Evolutionary conservation across 306 rosid species (phyloP), one percentile per base, ranked within the genome.

Genomic region (Dalbergia oliveri): DNA sequence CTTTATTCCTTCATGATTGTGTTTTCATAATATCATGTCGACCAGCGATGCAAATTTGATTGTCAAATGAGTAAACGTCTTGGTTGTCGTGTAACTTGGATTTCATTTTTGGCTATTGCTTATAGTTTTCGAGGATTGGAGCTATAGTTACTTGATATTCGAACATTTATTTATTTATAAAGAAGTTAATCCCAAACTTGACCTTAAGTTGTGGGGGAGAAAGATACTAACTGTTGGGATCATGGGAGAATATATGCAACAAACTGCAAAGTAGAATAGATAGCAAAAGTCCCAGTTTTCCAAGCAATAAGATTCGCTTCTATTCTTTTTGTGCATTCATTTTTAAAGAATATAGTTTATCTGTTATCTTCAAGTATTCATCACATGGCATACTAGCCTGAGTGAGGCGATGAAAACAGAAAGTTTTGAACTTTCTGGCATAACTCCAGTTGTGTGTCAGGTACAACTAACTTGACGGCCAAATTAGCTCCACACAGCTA

Each of bases 241-340:
- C 63, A 9, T 15, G 47, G 34, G 72, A 71, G 91, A 84, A 88
- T 82, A 85, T 84, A 82, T 87, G 81, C 92, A 26, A 26, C 31
- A 26, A 26, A 26, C 31, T 26, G 31, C 31, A 26, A 26, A 1
- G 31, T 26, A 26, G 31, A 26, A 26, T 26, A 1, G 31, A 26
- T 26, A 2, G 31, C 31, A 26, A n/a, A n/a, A 33, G 31, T 26
- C 31, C 31, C 31, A 26, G 31, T 26, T 1, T 26, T 26, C 31
- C 31, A 26, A 26, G 31, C 31, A 26, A 45, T 59, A 75, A 79
- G 53, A 63, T 77, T 21, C 66, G 72, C 58, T 11, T n/a, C 64
- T 69, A 60, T 50, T 35, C n/a, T 13, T 65, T 80, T n/a, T 43
- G 19, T 41, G 35, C 64, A 66, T 47, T 47, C 18, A 43, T 51